Base-by-base conservation (phyloP, 768 basidiomycete species). In the Suillus bovinus region DNA sequence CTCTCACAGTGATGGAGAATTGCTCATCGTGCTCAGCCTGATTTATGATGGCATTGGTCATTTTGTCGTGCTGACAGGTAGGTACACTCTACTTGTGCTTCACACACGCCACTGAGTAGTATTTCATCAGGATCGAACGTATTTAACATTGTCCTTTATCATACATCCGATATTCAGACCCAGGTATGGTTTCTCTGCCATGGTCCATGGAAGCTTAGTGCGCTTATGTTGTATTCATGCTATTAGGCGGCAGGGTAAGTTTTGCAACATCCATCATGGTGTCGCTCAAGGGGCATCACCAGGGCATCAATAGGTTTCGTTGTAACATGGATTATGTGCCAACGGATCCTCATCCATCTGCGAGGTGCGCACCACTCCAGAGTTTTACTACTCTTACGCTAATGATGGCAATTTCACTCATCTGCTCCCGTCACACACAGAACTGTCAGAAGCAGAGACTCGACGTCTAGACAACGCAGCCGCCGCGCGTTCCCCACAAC, bases 21-120 rank as follows among this genome's bases (percentile, higher is more conserved):
- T 5, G 24, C n/a, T 47, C 24, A 33, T 31, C 5, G 65, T n/a
- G 16, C 39, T 5, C 64, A 89, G 86, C 74, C 85, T 89, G 84
- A 74, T 90, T 5, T 86, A 84, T 60, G 87, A 90, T 64, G 88
- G 88, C 33, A 72, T 90, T 27, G 81, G 83, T n/a, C 89, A 87
- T 69, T 85, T 89, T 61, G 66, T 86, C 33, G 77, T 77, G 4
- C 73, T 90, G 44, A 85, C 86, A 29, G 77, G 84, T 84, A 64
- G n/a, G 70, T 39, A 46, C 24, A 11, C 27, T 61, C n/a, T 16
- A 20, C 31, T 29, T 17, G 11, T 9, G n/a, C 33, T 46, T 16
- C 36, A 38, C 62, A 16, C 55, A 47, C 16, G 41, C 27, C 41
- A 0, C 84, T 85, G 20, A 68, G 84, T 2, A 34, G 4, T 10